Base-by-base conservation (phyloP, 805 yeast species). In the Hanseniaspora mollemarum region DNA sequence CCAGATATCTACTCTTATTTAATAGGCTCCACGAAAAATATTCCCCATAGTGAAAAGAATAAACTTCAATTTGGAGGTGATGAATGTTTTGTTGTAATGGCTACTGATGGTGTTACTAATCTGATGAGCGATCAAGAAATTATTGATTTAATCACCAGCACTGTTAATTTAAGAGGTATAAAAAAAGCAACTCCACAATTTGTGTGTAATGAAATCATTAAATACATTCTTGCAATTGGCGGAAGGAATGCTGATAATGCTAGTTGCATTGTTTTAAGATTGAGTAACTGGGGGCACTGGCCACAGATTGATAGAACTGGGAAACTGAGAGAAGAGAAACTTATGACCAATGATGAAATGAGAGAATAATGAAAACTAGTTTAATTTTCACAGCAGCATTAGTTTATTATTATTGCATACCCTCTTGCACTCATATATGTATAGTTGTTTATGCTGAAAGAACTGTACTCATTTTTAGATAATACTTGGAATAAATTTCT, bases 211-310 rank as follows among this genome's bases (percentile, higher is more conserved):
- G 96, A 88, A 62, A 83, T 92, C 18, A 77, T 90, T 12, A 75
- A 80, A 58, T 92, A 80, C 62, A 82, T 87, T 10, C 87, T 83
- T 61, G 84, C 84, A 38, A 75, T 88, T 8, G 95, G 95, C 13
- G 92, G 95, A 2, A 62, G 54, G 53, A 60, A 62, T 28, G 87
- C 85, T 59, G 98, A 92, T 63, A 92, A 92, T 66, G 94, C 97
- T n/a, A 87, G 96, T 2, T 87, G 96, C 62, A 60, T 83, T 55
- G 84, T 92, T 4, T 65, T 90, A 10, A 70, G 94, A 53, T 68
- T 92, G 51, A 73, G 75, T 32, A 95, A 95, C 9, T 92, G 98
- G 98, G 96, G 95, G 5, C 75, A 78, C 51, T 92, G 98, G 96
- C 90, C 92, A 7, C 66, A 75, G 51, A 60, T 71, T 3, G 97